These are phyloP conservation scores for Malus asiatica DNA, from an alignment of 306 rosid species.

Conservation along the genomic window DNA sequence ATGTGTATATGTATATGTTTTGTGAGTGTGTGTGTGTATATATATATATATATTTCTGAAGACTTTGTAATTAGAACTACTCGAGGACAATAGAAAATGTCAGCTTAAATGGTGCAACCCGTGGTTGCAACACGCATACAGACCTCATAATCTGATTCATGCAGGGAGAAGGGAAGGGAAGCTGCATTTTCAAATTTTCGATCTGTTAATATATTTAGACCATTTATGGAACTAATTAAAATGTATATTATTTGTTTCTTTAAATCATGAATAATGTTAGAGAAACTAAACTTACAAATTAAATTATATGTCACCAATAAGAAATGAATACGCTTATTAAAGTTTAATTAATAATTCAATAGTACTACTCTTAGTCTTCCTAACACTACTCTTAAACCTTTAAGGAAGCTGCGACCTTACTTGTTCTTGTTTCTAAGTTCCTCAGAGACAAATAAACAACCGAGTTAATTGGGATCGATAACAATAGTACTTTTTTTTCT, in stretches of 20 bases:
- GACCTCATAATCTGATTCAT: not conserved
- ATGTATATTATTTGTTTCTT: not conserved
- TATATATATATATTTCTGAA: not conserved
- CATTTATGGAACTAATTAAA: not conserved
- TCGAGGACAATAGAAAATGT: conserved; percentile 1
- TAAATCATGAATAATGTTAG: too few species aligned
- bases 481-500: not conserved
- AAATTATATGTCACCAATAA: too few species aligned
- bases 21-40: too few species aligned
- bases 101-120: conserved; percentile 19
- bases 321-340: too few species aligned
- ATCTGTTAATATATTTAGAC: not conserved
- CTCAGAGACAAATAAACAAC: not conserved
- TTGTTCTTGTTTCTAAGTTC: not conserved
- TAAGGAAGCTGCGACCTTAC: not conserved
- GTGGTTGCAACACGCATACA: not conserved
- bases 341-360: too few species aligned
- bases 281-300: too few species aligned
- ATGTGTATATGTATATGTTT: too few species aligned
- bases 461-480: not conserved
- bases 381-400: not conserved
- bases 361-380: too few species aligned
- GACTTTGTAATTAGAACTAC: not conserved
- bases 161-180: not conserved
- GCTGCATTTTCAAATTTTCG: conserved; percentile 1